Evolutionary conservation across 768 basidiomycete genomes (phyloP), one percentile per base, ranked within the genome.

Genomic region (Leccinum longicurvipes): DNA sequence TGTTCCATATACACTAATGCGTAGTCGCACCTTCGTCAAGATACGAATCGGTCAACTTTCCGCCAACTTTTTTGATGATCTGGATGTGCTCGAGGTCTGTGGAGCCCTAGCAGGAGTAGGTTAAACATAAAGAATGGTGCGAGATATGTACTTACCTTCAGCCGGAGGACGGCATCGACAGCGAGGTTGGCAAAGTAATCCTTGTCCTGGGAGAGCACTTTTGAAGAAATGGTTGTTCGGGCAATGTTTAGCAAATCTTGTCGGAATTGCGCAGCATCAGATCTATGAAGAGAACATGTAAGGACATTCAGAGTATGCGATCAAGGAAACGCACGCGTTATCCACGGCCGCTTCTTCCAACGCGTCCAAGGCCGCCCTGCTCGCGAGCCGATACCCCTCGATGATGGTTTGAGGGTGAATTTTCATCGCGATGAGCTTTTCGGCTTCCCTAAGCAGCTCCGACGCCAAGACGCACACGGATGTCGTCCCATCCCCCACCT

Each of bases 61-160:
- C 96, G 55, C 96, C 96, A n/a, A 91, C 92, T 75, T 98, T 98
- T 82, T 99, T 99, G 78, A 98, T 99, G 72, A 98, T 88, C 74
- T 99, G 96, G 61, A 99, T 98, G 72, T 98, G 94, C 62, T 99
- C 96, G 31, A 99, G 79, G 74, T 98, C 89, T 50, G 91, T 94
- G 34, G 94, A 97, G 34, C 97, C 97, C 89, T 93, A n/a, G 2
- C n/a, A 34, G 7, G 28, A 44, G 63, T 47, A 59, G 34, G 23
- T n/a, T 41, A 47, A 54, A 23, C 8, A 15, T 34, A 17, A 42
- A 17, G 49, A 23, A 24, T 4, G 11, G 14, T 24, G 39, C 45
- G 34, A 21, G 8, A 41, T 52, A 11, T 3, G 9, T n/a, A 32
- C 65, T 1, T 57, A 87, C 91, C 81, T 94, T 95, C 46, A 98